Conservation (phyloP, 2,329 filamentous ascomycete species). For the Cordyceps cateniannulata region DNA sequence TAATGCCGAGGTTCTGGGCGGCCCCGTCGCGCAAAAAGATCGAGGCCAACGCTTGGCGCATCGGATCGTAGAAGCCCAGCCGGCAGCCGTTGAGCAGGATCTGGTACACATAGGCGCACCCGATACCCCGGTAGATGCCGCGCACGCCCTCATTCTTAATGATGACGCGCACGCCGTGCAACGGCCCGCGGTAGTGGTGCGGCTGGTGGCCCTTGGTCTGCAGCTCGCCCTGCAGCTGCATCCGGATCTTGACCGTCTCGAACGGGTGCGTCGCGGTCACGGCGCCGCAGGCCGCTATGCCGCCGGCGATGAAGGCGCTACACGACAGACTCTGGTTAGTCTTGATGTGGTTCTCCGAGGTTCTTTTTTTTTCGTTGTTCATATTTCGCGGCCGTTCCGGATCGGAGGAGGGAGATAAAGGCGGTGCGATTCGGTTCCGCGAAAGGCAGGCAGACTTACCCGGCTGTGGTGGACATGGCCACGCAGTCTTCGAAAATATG, state of each 20-base stretch:
- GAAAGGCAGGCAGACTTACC: background rate
- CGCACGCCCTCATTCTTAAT: slow-evolving; percentile 80
- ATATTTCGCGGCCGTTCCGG: background rate
- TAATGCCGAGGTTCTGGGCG: slow-evolving; percentile 81
- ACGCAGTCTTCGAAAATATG: background rate
- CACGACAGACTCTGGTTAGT: background rate
- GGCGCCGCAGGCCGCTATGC: slow-evolving; percentile 92
- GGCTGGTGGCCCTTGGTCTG: slow-evolving; percentile 79
- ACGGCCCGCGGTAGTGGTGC: slow-evolving; percentile 81
- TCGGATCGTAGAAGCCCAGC: slow-evolving; percentile 93
- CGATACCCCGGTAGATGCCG: slow-evolving; percentile 83
- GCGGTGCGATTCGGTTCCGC: background rate
- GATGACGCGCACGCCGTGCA: slow-evolving; percentile 88
- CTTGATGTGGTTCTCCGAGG: background rate
- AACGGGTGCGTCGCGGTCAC: slow-evolving; percentile 97
- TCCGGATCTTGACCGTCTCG: slow-evolving; percentile 96
- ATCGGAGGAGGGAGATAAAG: background rate
- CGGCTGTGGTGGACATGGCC: slow-evolving; percentile 12
- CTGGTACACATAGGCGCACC: slow-evolving; percentile 93
- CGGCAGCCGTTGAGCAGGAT: slow-evolving; percentile 94
- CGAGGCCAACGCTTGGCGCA: slow-evolving; percentile 65
- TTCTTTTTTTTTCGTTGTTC: background rate
- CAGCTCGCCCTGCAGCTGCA: slow-evolving; percentile 95
- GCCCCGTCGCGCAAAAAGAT: slow-evolving; percentile 64
- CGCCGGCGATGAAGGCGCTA: slow-evolving; percentile 89